A percentile compares a stretch with the other conserved stretches of the same genome.
phyloP scores from a whole-genome alignment of 345 rosid genomes.

The Linum tenue region DNA sequence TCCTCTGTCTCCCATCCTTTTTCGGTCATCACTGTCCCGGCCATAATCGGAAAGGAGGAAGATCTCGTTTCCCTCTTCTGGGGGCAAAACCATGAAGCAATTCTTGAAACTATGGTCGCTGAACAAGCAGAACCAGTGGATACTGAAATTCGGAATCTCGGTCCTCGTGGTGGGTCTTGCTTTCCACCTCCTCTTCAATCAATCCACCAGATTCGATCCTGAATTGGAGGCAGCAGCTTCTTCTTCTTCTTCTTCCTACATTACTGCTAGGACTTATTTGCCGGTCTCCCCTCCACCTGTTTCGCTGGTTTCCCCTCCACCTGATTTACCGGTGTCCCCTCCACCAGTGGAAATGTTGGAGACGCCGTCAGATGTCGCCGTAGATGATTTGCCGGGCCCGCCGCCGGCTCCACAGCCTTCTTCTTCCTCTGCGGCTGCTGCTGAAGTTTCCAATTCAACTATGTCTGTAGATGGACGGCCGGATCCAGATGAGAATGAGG shows the following conservation, averaged over 20 bases:
- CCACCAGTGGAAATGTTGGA: constrained; percentile 1
- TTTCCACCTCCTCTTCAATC: constrained; percentile 40
- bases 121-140: constrained; percentile 38
- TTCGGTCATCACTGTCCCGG: too few species aligned
- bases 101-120: constrained; percentile 27
- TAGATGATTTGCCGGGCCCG: constrained; percentile 6
- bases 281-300: background rate
- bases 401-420: constrained; percentile 3
- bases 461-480: constrained; percentile 9
- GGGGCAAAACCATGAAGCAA: constrained; percentile 35
- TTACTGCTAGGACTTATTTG: constrained; percentile 13
- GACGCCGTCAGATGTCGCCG: background rate
- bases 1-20: too few species aligned
- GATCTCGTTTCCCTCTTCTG: background rate
- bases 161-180: constrained; percentile 47
- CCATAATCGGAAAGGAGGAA: too few species aligned
- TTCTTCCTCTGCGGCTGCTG: background rate
- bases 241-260: background rate
- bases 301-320: background rate
- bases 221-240: constrained; percentile 14
- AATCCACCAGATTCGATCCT: constrained; percentile 26
- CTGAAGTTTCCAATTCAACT: background rate
- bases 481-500: constrained; percentile 38
- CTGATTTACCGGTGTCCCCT: background rate
- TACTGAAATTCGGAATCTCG: constrained; percentile 41